Conservation (phyloP, 306 rosid genomes). For the Cucumis hystrix region DNA sequence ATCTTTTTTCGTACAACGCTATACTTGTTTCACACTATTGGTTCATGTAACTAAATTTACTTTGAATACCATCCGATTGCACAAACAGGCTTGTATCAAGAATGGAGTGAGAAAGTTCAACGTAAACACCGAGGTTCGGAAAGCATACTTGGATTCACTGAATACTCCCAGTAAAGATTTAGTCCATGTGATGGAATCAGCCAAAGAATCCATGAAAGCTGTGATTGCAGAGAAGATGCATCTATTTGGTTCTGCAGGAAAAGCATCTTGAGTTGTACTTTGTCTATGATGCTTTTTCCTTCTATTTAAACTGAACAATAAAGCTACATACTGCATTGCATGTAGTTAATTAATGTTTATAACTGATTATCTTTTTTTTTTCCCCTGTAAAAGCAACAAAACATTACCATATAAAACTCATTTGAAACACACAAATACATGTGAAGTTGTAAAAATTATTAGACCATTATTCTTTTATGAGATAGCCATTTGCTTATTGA, state of each 20-base stretch:
- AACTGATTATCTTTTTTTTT: neutral
- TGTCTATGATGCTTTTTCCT: neutral
- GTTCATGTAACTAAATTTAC: neutral
- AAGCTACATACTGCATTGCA: neutral
- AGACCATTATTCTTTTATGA: neutral
- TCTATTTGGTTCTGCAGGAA: conserved; percentile 89
- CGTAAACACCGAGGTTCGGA: conserved; percentile 88
- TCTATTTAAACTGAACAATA: neutral
- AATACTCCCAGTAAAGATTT: conserved; percentile 55
- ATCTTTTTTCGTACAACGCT: neutral
- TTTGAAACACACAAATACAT: neutral
- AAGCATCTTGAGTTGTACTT: conserved; percentile 26
- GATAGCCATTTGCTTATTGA: neutral
- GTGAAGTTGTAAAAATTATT: neutral
- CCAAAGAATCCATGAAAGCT: conserved; percentile 83
- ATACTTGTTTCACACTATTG: neutral
- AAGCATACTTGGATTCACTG: conserved; percentile 88
- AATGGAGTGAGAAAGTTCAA: conserved; percentile 86
- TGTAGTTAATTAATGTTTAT: neutral
- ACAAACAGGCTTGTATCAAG: conserved; percentile 54
- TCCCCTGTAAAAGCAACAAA: neutral
- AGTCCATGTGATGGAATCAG: conserved; percentile 73
- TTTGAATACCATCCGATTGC: conserved; percentile 6
- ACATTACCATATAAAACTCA: neutral
- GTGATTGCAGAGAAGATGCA: conserved; percentile 84